Conservation (phyloP, 1,284 basidiomycete genomes). For the Xanthoconium separans region DNA sequence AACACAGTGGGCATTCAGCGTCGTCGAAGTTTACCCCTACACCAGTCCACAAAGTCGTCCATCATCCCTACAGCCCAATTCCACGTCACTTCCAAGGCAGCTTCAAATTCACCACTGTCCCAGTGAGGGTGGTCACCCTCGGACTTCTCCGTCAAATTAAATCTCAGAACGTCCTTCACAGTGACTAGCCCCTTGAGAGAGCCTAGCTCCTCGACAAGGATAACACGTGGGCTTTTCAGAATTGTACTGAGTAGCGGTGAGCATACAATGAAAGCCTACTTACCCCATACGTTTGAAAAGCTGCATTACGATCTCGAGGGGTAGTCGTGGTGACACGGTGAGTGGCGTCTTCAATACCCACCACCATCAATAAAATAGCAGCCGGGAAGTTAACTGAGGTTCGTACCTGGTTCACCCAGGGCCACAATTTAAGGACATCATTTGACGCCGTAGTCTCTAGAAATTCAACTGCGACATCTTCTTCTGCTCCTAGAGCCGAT, state of each 20-base stretch:
- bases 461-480: slow-evolving; percentile 62
- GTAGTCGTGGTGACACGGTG: slow-evolving; percentile 89
- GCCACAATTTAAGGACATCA: slow-evolving; percentile 75
- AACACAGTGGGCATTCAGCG: slow-evolving; percentile 6
- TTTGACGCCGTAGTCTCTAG: slow-evolving; percentile 56
- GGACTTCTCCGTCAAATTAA: slow-evolving; percentile 59
- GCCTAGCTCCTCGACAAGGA: slow-evolving; percentile 88
- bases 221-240: slow-evolving; percentile 78
- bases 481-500: slow-evolving; percentile 59
- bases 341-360: slow-evolving; percentile 71
- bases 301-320: slow-evolving; percentile 95
- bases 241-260: neutral
- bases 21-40: slow-evolving; percentile 21
- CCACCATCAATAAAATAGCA: slow-evolving; percentile 7
- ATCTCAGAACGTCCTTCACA: slow-evolving; percentile 92
- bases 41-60: slow-evolving; percentile 24
- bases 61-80: slow-evolving; percentile 40
- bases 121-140: slow-evolving; percentile 57
- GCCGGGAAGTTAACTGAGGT: neutral
- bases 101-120: slow-evolving; percentile 64
- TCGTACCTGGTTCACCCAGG: slow-evolving; percentile 88
- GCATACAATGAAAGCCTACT: slow-evolving; percentile 32
- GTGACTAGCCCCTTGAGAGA: slow-evolving; percentile 86
- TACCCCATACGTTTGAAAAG: slow-evolving; percentile 95
- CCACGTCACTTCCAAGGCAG: slow-evolving; percentile 61